A percentile compares a stretch with the other conserved stretches of the same genome.
phyloP scores from a whole-genome alignment of 2,329 filamentous ascomycete species.

The Ceratocystis cacaofunesta region DNA sequence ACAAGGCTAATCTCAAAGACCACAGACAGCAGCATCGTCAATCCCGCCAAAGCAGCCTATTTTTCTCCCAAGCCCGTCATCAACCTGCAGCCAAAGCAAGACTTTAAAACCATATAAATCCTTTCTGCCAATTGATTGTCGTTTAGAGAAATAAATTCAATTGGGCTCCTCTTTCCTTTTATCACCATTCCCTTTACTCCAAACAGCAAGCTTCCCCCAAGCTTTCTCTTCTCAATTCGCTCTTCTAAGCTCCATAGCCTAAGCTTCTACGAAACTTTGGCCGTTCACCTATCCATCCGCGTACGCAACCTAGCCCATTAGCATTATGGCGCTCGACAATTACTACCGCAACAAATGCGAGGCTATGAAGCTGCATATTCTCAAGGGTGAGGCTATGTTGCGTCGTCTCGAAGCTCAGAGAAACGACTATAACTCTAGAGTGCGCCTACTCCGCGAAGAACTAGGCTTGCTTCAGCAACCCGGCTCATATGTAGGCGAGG shows the following conservation, averaged over 20 bases:
- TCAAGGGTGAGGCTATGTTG: conserved; percentile 91
- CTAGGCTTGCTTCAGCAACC: conserved; percentile 91
- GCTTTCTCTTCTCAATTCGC: neutral
- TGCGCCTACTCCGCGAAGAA: conserved; percentile 87
- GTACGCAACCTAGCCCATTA: neutral
- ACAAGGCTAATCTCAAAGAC: neutral
- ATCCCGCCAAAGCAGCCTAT: neutral
- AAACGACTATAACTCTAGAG: conserved; percentile 98
- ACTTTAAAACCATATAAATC: neutral
- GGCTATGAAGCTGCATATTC: conserved; percentile 99
- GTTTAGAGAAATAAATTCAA: neutral
- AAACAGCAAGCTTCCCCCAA: neutral
- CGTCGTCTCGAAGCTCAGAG: conserved; percentile 91
- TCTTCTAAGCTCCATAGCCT: neutral
- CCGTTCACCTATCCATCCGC: neutral
- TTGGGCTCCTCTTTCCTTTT: neutral
- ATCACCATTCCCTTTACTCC: too few relatives aligned
- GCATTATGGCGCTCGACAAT: conserved; percentile 89
- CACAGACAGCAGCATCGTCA: neutral
- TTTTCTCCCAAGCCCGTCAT: neutral
- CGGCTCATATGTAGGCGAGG: conserved; percentile 94
- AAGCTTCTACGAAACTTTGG: neutral
- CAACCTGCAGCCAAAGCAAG: neutral
- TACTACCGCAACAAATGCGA: conserved; percentile 99
- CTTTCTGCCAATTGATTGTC: neutral